Evolutionary conservation across 1,284 basidiomycete species (phyloP), one percentile per base, ranked within the genome.

Genomic region (Ceratobasidium sp.): DNA sequence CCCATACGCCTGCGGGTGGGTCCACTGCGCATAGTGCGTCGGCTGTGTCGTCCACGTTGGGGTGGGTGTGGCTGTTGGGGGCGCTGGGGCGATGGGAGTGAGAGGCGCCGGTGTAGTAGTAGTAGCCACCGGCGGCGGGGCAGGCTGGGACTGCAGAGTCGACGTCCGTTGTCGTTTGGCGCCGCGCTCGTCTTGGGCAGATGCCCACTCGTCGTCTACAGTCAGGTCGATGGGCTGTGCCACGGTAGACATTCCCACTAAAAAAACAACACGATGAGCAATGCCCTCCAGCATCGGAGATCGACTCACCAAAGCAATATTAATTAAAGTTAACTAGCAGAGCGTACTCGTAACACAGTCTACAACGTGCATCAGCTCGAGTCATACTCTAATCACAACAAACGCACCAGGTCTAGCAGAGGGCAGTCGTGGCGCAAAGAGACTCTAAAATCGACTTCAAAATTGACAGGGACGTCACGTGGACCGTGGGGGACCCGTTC

Each of bases 171-270:
- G 72, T 9, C 72, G 72, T 33, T 75, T 75, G 26, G 72, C 44
- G 42, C 60, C 72, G 72, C 72, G 72, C 61, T 75, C 72, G 26
- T 75, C 58, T 20, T 61, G 58, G 20, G 72, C 72, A 28, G 66
- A 68, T 20, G 46, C 23, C 72, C 72, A 75, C 39, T 75, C 72
- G 61, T 75, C 72, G 46, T 75, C 72, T 44, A 53, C 66, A 2
- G 72, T 75, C n/a, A 75, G 49, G 61, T 75, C 72, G 72, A 75
- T 75, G 23, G 72, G 72, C 46, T 75, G 72, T 23, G 72, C 72
- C n/a, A 75, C 61, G 10, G 72, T 55, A 42, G 72, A 75, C 72
- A 75, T 75, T 18, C 69, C 23, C 55, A 33, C 68, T 71, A 33
- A 63, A 63, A 63, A 63, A 33, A 33, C 33, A 33, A 33, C 60